Evolutionary conservation across 192 early-diverging fungal genomes (phyloP), one percentile per base, ranked within the genome.

Genomic region (Phlyctochytrium bullatum): DNA sequence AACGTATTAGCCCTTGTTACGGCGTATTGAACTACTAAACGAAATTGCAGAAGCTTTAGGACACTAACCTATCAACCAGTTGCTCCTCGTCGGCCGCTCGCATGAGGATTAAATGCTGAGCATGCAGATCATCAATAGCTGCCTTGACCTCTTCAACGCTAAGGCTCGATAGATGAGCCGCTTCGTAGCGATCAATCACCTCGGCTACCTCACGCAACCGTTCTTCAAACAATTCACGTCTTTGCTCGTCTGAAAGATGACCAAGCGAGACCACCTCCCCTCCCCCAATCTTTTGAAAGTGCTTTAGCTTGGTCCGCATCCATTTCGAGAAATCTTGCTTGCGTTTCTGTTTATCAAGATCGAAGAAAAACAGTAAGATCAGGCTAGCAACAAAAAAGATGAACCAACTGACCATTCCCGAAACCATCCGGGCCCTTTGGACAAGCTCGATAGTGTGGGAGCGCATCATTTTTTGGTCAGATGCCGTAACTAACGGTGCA

Each of bases 251-350:
- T 6, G 76, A 69, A 4, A 80, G 62, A 52, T 73, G 66, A 3
- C 76, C 81, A 2, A 72, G 36, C 1, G 53, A 17, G 3, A 76
- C 73, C n/a, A 81, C 63, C 50, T 78, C 61, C 2, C 78, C 78
- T 40, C 59, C 69, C 31, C 79, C 77, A 20, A 77, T 53, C 62
- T 77, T 62, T 65, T 80, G 77, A 54, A 79, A 78, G 56, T 78
- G 56, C 51, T 75, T 76, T 63, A 77, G 68, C 40, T 80, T 80
- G n/a, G 67, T 54, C 31, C 64, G 50, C 80, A 84, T 83, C 83
- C 83, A 84, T 52, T 84, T 82, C 1, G 52, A 52, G 31, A 82
- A 74, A 52, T 84, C 83, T 58, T 82, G 78, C 59, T 84, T 84
- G 51, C 78, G 66, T 57, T 75, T 78, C 71, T 79, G 30, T 0